Evolutionary conservation across 345 rosid species (phyloP).

Genomic region (Eutrema japonicum): DNA sequence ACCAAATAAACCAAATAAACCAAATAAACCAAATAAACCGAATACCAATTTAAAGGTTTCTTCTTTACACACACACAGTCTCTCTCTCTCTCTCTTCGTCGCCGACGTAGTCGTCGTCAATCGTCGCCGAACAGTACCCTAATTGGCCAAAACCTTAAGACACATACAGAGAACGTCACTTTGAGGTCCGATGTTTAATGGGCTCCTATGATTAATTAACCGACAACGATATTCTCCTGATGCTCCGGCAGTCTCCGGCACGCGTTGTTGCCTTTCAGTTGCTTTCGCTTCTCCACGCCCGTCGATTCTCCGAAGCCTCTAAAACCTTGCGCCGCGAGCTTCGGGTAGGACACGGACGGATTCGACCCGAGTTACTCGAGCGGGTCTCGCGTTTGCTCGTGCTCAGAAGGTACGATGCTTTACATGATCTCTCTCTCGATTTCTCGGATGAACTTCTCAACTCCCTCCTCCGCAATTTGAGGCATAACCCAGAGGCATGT

Average conservation of each 20-base stretch:
- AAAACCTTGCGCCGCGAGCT: slow-evolving; percentile 55
- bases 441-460: slow-evolving; percentile 75
- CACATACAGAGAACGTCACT: neutral
- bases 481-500: slow-evolving; percentile 66
- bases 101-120: slow-evolving; percentile 26
- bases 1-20: neutral
- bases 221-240: slow-evolving; percentile 28
- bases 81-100: slow-evolving; percentile 14
- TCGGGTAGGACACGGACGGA: slow-evolving; percentile 60
- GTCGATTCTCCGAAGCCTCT: slow-evolving; percentile 47
- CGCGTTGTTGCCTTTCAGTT: slow-evolving; percentile 37
- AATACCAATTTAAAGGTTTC: slow-evolving; percentile 13
- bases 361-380: slow-evolving; percentile 60
- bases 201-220: slow-evolving; percentile 17
- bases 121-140: slow-evolving; percentile 17
- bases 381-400: slow-evolving; percentile 74
- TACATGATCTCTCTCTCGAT: slow-evolving; percentile 55
- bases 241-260: slow-evolving; percentile 50
- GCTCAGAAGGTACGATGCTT: slow-evolving; percentile 66
- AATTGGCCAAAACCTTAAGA: neutral
- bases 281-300: slow-evolving; percentile 38
- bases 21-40: neutral
- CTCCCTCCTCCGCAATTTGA: slow-evolving; percentile 61
- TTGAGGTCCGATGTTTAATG: slow-evolving; percentile 18
- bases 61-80: slow-evolving; percentile 6